phyloP scores from a whole-genome alignment of 208 protist species.

The Acanthamoeba sp. region DNA sequence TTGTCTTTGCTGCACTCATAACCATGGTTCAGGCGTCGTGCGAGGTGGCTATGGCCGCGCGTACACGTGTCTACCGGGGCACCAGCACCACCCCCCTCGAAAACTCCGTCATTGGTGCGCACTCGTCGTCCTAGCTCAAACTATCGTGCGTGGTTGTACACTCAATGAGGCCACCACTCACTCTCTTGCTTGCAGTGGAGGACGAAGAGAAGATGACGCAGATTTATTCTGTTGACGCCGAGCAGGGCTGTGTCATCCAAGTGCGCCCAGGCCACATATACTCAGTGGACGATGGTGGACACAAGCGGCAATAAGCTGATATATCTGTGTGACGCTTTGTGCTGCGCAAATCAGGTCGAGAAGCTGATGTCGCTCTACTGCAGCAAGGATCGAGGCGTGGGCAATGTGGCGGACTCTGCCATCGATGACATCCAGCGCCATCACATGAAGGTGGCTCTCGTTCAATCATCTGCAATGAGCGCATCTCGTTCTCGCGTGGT shows the following conservation, averaged over 20 bases:
- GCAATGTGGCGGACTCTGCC: neutral
- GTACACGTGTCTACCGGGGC: conserved; percentile 18
- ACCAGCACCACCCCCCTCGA: neutral
- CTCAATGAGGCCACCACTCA: no score
- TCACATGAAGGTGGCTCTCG: neutral
- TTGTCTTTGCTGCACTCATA: neutral
- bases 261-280: no score
- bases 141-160: neutral
- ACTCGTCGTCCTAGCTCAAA: neutral
- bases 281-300: no score
- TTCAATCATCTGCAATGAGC: neutral
- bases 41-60: neutral
- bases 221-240: neutral
- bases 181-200: neutral
- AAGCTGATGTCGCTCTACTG: conserved; percentile 21
- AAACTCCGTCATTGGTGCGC: neutral
- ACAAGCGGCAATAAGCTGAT: neutral
- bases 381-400: conserved; percentile 2
- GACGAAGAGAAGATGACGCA: conserved; percentile 23
- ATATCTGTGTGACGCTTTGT: neutral
- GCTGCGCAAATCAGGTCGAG: neutral
- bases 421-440: conserved; percentile 31
- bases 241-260: conserved; percentile 6
- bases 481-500: no score
- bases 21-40: neutral